Percentiles rank a stretch among this genome's conserved stretches.
These are phyloP conservation scores for Aspergillus sp. DNA, from an alignment of 2,329 filamentous ascomycete genomes.

Conservation along the genomic window DNA sequence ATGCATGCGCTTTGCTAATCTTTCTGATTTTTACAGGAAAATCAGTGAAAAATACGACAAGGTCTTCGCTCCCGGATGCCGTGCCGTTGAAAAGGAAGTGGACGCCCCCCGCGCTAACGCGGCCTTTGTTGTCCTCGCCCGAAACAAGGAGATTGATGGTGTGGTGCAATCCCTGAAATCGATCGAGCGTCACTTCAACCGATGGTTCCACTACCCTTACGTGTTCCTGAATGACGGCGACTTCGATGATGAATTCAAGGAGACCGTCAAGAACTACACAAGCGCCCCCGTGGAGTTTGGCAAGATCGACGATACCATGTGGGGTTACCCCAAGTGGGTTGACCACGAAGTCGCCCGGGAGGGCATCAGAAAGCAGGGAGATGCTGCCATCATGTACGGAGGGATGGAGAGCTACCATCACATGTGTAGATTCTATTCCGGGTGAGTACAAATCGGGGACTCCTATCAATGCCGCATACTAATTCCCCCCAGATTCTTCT, in stretches of 20 bases:
- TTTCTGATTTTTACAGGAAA: slow-evolving; percentile 57
- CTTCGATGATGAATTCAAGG: slow-evolving; percentile 92
- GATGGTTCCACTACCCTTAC: slow-evolving; percentile 98
- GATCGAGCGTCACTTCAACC: slow-evolving; percentile 97
- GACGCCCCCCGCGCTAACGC: slow-evolving; percentile 82
- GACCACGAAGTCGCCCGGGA: slow-evolving; percentile 92
- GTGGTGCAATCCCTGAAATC: slow-evolving; percentile 97
- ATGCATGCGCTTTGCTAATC: slow-evolving; percentile 14
- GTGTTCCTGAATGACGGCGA: slow-evolving; percentile 97
- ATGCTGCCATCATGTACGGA: slow-evolving; percentile 98
- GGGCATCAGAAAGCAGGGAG: slow-evolving; percentile 93
- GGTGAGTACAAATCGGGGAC: slow-evolving; percentile 55
- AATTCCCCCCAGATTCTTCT: slow-evolving; percentile 69
- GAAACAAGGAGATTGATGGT: slow-evolving; percentile 94
- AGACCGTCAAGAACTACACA: slow-evolving; percentile 85
- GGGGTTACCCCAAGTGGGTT: slow-evolving; percentile 96
- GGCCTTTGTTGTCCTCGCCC: slow-evolving; percentile 89
- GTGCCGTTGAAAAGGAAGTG: slow-evolving; percentile 63
- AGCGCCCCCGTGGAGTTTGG: slow-evolving; percentile 86
- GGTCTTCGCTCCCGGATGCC: slow-evolving; percentile 88
- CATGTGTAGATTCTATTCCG: slow-evolving; percentile 99
- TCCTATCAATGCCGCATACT: background rate
- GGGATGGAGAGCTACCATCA: slow-evolving; percentile 98
- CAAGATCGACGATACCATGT: slow-evolving; percentile 84
- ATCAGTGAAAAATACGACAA: slow-evolving; percentile 98